Percentiles rank a stretch among this genome's conserved stretches.
These are phyloP conservation scores for Kodamaea fungicola DNA, from an alignment of 1,139 yeast genomes.

Conservation along the genomic window DNA sequence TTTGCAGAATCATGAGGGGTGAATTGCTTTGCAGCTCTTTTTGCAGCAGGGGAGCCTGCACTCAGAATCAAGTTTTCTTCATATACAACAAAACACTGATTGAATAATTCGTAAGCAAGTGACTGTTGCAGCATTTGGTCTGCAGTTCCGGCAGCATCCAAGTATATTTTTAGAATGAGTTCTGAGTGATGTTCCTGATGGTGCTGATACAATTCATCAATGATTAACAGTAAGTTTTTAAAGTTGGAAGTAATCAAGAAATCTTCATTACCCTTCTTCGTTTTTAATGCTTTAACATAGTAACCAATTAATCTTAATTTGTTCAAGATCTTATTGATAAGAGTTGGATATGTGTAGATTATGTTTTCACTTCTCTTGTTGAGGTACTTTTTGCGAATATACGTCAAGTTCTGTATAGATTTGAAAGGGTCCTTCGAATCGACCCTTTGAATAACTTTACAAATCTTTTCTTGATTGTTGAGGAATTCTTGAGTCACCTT, in stretches of 20 bases:
- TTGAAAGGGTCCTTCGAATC: conserved; percentile 46
- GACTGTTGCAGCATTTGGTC: conserved; percentile 59
- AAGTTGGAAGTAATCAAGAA: conserved; percentile 50
- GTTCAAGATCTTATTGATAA: conserved; percentile 58
- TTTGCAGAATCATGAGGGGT: conserved; percentile 39
- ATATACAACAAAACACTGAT: conserved; percentile 81
- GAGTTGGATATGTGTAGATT: conserved; percentile 70
- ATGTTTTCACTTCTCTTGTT: conserved; percentile 53
- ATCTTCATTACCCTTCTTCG: conserved; percentile 19
- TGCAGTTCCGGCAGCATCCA: conserved; percentile 63
- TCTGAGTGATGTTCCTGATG: conserved; percentile 48
- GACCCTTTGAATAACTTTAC: conserved; percentile 66
- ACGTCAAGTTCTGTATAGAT: conserved; percentile 54
- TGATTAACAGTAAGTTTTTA: conserved; percentile 69
- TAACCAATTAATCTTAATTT: conserved; percentile 54
- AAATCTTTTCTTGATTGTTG: conserved; percentile 63
- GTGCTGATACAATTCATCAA: conserved; percentile 61
- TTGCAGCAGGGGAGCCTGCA: conserved; percentile 13
- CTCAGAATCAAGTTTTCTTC: conserved; percentile 60
- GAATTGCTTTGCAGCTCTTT: conserved; percentile 16
- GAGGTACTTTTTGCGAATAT: conserved; percentile 53
- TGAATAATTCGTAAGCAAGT: conserved; percentile 84
- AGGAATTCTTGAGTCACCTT: conserved; percentile 37
- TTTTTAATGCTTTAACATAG: conserved; percentile 17
- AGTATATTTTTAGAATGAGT: conserved; percentile 47